Evolutionary conservation across 1,284 basidiomycete species (phyloP), one percentile per base, ranked within the genome.

Genomic region (Ceratobasidium sp.): DNA sequence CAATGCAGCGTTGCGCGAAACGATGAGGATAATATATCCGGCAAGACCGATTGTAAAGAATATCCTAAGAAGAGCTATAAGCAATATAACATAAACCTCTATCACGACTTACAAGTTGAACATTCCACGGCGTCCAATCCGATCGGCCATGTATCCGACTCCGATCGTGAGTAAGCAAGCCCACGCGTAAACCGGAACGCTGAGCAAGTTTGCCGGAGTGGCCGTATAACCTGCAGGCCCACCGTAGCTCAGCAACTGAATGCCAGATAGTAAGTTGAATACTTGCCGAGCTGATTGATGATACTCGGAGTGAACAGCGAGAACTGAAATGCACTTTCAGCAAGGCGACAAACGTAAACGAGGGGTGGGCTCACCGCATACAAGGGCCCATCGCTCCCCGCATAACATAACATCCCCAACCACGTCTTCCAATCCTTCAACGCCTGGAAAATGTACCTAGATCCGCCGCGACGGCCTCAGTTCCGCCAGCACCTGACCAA

Each of bases 351-450:
- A 58, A 28, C 44, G n/a, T 42, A 60, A 80, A 7, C 40, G n/a
- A 84, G 49, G 83, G 77, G 12, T 42, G 1, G 20, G 69, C 81
- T 55, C 79, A 92, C 90, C 85, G 93, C 91, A 81, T 94, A 94
- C 46, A 94, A 84, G 0, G 93, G 92, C 83, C 88, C 90, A 81
- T 91, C 90, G 56, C 81, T 80, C 44, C 67, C 61, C 56, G 63
- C 33, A 20, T 69, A 78, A 39, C 56, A 33, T 28, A 72, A 63
- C 77, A 80, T 91, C 55, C 87, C 89, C 18, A 92, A 77, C 89
- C 91, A 94, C 0, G 91, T 93, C 86, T 94, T 94, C 91, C 91
- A 93, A 81, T 94, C 93, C 13, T 85, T 77, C 78, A 93, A 81
- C 82, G 91, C 92, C 80, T 89, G 86, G 83, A 84, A 87, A 68